A percentile compares a stretch with the other conserved stretches of the same genome.
Evolutionary conservation across 129 eudicot species (phyloP).

Genomic region (Arctium lappa): DNA sequence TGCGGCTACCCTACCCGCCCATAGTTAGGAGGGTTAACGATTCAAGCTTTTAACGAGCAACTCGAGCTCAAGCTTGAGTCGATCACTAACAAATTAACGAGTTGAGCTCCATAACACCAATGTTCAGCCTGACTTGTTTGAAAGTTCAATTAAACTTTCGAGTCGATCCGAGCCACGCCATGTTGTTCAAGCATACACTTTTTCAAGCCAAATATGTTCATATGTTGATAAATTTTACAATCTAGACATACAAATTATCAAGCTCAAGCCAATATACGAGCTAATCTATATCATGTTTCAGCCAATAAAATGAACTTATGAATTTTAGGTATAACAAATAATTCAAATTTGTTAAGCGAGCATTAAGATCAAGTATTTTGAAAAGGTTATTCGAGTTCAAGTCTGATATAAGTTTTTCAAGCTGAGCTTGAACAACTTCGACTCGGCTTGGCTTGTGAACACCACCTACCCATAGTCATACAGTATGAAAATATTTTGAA

Average conservation of each 20-base stretch:
- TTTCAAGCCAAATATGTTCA: too few relatives aligned
- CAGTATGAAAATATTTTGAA: neutral
- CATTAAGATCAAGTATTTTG: neutral
- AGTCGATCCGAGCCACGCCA: neutral
- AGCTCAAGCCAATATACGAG: neutral
- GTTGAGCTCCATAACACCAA: too few relatives aligned
- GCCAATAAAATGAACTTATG: neutral
- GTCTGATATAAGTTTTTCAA: neutral
- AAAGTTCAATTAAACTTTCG: neutral
- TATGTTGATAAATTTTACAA: neutral
- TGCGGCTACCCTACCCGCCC: neutral
- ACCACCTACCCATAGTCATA: neutral
- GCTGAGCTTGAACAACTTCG: neutral
- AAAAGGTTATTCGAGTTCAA: neutral
- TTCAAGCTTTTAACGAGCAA: too few relatives aligned
- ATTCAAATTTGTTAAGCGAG: neutral
- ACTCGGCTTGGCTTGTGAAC: neutral
- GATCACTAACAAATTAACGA: too few relatives aligned
- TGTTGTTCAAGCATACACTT: neutral
- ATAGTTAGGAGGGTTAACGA: neutral
- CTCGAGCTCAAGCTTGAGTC: neutral
- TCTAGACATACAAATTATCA: neutral
- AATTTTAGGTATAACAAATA: neutral
- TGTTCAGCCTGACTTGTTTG: too few relatives aligned
- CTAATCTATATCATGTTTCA: neutral